Evolutionary conservation across 768 basidiomycete species (phyloP).

Genomic region (Hygrophoropsis aurantiaca): DNA sequence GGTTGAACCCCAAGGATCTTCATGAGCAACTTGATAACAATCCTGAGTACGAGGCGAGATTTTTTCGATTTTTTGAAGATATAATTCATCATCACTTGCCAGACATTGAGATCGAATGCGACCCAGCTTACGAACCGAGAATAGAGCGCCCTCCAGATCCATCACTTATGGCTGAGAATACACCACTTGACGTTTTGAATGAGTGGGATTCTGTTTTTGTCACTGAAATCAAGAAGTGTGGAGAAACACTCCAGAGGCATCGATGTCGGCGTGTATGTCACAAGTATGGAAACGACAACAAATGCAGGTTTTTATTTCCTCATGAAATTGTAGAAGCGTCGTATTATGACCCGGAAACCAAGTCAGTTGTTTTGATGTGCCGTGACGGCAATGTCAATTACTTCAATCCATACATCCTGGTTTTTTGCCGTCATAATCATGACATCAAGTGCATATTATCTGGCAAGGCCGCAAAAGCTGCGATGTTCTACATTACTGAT

Average conservation of each 20-base stretch:
- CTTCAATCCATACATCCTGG: conserved; percentile 32
- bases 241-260: conserved; percentile 21
- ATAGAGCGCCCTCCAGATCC: conserved; percentile 17
- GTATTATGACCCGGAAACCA: conserved; percentile 27
- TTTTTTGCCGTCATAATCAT: conserved; percentile 35
- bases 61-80: conserved; percentile 32
- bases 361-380: conserved; percentile 30
- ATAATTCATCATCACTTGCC: conserved; percentile 32
- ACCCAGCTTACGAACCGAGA: conserved; percentile 19
- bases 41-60: conserved; percentile 9
- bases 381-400: conserved; percentile 29
- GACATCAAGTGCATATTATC: conserved; percentile 35
- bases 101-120: conserved; percentile 15
- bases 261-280: conserved; percentile 22
- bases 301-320: conserved; percentile 33
- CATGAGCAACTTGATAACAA: conserved; percentile 12
- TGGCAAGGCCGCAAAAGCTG: conserved; percentile 32
- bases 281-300: conserved; percentile 26
- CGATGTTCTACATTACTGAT: conserved; percentile 36
- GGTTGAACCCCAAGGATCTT: conserved; percentile 30
- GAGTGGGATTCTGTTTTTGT: conserved; percentile 13
- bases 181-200: neutral
- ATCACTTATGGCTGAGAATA: neutral
- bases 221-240: conserved; percentile 18
- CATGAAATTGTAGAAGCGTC: conserved; percentile 29